Evolutionary conservation across 2,329 filamentous ascomycete genomes (phyloP).

Genomic region (Exophiala oligosperma): DNA sequence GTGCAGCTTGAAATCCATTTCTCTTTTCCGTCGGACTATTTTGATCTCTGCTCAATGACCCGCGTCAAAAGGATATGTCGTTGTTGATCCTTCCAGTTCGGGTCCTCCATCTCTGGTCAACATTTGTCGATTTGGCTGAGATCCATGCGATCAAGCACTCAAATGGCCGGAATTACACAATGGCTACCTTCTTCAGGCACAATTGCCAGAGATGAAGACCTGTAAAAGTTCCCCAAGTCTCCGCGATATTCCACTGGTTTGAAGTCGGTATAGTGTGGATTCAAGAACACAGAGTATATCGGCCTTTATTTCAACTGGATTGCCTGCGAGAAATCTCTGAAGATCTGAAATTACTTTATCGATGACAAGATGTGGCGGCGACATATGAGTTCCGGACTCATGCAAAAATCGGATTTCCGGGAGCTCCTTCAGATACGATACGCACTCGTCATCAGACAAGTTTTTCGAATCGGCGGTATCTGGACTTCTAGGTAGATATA

Average conservation of each 20-base stretch:
- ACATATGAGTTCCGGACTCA: not conserved
- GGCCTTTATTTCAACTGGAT: constrained; percentile 12
- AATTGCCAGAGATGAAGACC: constrained; percentile 5
- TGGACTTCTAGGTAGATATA: constrained; percentile 5
- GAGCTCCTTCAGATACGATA: not conserved
- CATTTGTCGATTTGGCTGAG: too few relatives aligned
- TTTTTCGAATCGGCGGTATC: not conserved
- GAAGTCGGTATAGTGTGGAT: constrained; percentile 9
- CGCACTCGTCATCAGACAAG: not conserved
- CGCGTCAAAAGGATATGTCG: too few relatives aligned
- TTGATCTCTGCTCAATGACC: too few relatives aligned
- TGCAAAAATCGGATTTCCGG: constrained; percentile 8
- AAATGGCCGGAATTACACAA: too few relatives aligned
- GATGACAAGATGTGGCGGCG: not conserved
- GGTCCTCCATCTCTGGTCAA: too few relatives aligned
- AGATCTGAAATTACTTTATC: constrained; percentile 4
- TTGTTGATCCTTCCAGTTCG: too few relatives aligned
- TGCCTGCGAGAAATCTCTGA: constrained; percentile 5
- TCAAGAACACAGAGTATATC: constrained; percentile 15
- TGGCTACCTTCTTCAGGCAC: not conserved
- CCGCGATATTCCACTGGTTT: constrained; percentile 11
- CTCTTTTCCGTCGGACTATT: too few relatives aligned
- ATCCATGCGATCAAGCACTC: too few relatives aligned
- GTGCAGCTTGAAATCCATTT: too few relatives aligned
- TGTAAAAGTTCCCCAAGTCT: constrained; percentile 16